A percentile compares a stretch with the other conserved stretches of the same genome.
phyloP scores from a whole-genome alignment of 441 rosid species.

The Syzygium syzygioides region DNA sequence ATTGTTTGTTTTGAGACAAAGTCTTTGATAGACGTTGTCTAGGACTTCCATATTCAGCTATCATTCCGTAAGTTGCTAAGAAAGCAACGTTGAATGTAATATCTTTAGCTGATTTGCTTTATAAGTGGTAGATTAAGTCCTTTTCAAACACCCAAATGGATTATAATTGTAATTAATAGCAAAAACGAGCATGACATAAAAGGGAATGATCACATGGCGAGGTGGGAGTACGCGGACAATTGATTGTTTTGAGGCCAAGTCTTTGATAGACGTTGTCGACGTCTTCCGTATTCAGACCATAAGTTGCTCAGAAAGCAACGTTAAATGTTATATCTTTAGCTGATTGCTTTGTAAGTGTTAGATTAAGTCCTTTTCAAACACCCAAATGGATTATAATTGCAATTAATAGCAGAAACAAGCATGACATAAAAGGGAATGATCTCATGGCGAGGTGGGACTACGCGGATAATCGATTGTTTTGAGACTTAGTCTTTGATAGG shows the following conservation, averaged over 20 bases:
- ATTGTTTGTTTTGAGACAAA: not conserved
- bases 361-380: not conserved
- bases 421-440: not conserved
- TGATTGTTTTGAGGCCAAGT: not conserved
- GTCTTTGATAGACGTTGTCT: not conserved
- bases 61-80: too few species aligned
- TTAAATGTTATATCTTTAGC: not conserved
- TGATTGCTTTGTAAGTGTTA: not conserved
- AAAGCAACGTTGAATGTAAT: too few species aligned
- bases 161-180: not conserved
- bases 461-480: not conserved
- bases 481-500: not conserved
- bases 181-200: not conserved
- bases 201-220: not conserved
- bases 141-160: not conserved
- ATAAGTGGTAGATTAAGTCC: too few species aligned
- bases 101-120: too few species aligned
- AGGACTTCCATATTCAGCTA: not conserved
- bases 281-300: too few species aligned
- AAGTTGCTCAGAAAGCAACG: too few species aligned
- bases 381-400: not conserved
- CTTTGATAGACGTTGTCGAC: not conserved
- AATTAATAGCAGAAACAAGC: not conserved
- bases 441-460: not conserved
- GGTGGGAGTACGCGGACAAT: not conserved